A percentile compares a stretch with the other conserved stretches of the same genome.
These are phyloP conservation scores for Peronospora destructor DNA, from an alignment of 352 stramenopile genomes.

Conservation along the genomic window DNA sequence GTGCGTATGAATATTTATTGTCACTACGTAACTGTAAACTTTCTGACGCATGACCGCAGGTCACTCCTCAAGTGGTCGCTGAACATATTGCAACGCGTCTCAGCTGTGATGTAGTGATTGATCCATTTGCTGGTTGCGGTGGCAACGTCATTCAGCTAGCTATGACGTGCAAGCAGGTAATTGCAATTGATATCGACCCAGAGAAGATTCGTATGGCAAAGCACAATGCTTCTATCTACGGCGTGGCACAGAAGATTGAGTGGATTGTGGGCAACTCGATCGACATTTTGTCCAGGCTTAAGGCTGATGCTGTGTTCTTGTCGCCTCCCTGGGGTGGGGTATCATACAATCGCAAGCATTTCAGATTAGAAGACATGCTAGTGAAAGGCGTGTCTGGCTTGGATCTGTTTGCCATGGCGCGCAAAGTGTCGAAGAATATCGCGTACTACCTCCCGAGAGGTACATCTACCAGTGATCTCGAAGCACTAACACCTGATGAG, in stretches of 20 bases:
- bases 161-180: slow-evolving; percentile 80
- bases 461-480: slow-evolving; percentile 45
- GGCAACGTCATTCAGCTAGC: slow-evolving; percentile 92
- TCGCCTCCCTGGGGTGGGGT: slow-evolving; percentile 87
- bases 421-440: slow-evolving; percentile 58
- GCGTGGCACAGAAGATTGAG: slow-evolving; percentile 86
- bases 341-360: slow-evolving; percentile 62
- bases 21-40: not conserved
- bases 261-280: slow-evolving; percentile 88
- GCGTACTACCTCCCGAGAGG: slow-evolving; percentile 80
- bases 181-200: slow-evolving; percentile 90
- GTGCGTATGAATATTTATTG: slow-evolving; percentile 22
- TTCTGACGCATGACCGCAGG: slow-evolving; percentile 24
- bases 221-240: slow-evolving; percentile 88
- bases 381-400: slow-evolving; percentile 50
- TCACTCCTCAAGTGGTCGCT: slow-evolving; percentile 88
- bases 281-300: slow-evolving; percentile 62
- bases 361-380: slow-evolving; percentile 58
- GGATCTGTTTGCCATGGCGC: slow-evolving; percentile 58
- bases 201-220: slow-evolving; percentile 86
- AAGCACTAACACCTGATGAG: slow-evolving; percentile 44
- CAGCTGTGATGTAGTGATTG: slow-evolving; percentile 79
- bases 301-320: slow-evolving; percentile 86
- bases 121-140: slow-evolving; percentile 89
- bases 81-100: slow-evolving; percentile 79